Evolutionary conservation across 139 green algal genomes (phyloP), one percentile per base, ranked within the genome.

Genomic region (Volvox reticuliferus): DNA sequence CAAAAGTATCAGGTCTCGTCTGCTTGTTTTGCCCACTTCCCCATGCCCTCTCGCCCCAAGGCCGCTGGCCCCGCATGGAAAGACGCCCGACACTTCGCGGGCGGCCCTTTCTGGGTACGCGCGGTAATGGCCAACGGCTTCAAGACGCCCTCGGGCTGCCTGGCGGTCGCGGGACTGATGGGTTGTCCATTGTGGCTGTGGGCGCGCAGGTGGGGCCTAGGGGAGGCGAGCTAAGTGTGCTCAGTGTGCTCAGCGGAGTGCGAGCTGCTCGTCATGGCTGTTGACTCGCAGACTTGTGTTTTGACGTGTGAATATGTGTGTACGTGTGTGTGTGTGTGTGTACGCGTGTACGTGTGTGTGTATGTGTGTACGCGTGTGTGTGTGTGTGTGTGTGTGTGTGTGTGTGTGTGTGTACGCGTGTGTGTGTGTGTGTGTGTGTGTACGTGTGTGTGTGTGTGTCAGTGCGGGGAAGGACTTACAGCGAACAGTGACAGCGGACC

Each of bases 151-250:
- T 12, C 67, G 14, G 95, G 95, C 21, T 37, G n/a, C 0, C 80
- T 94, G 79, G 87, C 92, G 18, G 50, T 96, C 6, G 62, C 37
- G 1, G 95, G 95, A 0, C 94, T 96, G 2, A 94, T 94, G 81
- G 94, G 94, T 28, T 93, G 88, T 75, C 95, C 95, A 12, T 75
- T 96, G 44, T 96, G 94, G 94, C 33, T 94, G 5, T 96, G 91
- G 91, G 86, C 88, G 6, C 73, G 69, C 26, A 79, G 79, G 90
- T 90, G n/a, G 36, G 80, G 65, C 2, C 28, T 18, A 44, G n/a
- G 28, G 13, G 33, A 18, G 71, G 71, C 28, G n/a, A 30, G 71
- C 1, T 2, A 79, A 2, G 71, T 1, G 22, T 2, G 28, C 14
- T 12, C 3, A 32, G 28, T n/a, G n/a, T n/a, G n/a, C n/a, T n/a